phyloP scores from a whole-genome alignment of 2,329 filamentous ascomycete genomes.

The Septoria linicola region DNA sequence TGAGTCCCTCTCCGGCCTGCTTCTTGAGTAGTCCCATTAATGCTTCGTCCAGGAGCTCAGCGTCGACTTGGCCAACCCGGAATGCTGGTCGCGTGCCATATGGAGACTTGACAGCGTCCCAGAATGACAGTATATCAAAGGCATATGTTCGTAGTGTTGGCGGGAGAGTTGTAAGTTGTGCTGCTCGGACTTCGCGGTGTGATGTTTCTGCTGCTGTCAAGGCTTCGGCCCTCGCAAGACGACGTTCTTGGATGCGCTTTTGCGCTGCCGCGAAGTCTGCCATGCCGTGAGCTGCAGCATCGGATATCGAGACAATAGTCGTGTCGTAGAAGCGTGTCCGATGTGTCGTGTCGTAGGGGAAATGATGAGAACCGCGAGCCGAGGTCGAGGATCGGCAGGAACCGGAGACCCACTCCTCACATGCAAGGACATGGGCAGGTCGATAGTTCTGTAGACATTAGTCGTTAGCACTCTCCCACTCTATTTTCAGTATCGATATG shows the following conservation, averaged over 20 bases:
- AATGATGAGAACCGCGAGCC: neutral
- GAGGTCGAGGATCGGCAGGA: no score
- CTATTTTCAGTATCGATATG: no score
- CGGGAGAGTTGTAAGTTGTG: slow-evolving; percentile 48
- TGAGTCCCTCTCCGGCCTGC: slow-evolving; percentile 84
- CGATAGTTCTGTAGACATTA: neutral
- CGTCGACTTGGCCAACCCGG: slow-evolving; percentile 92
- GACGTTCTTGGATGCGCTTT: slow-evolving; percentile 77
- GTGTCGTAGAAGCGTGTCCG: no score
- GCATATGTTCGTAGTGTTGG: slow-evolving; percentile 51
- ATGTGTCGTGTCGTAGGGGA: no score
- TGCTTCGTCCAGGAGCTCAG: slow-evolving; percentile 91
- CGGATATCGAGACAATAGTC: neutral
- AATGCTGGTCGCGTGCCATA: slow-evolving; percentile 83
- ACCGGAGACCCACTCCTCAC: no score
- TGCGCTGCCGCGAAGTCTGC: slow-evolving; percentile 84
- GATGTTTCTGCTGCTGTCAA: slow-evolving; percentile 52
- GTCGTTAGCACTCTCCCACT: neutral
- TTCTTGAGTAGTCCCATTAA: slow-evolving; percentile 78
- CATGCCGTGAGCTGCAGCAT: slow-evolving; percentile 24
- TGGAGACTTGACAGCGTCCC: slow-evolving; percentile 70
- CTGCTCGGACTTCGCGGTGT: slow-evolving; percentile 42
- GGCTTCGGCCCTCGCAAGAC: slow-evolving; percentile 64
- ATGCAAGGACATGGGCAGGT: neutral
- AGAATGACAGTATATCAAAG: slow-evolving; percentile 42